These are phyloP conservation scores for Erigeron philadelphicus DNA, from an alignment of 140 eudicot genomes.

Conservation along the genomic window DNA sequence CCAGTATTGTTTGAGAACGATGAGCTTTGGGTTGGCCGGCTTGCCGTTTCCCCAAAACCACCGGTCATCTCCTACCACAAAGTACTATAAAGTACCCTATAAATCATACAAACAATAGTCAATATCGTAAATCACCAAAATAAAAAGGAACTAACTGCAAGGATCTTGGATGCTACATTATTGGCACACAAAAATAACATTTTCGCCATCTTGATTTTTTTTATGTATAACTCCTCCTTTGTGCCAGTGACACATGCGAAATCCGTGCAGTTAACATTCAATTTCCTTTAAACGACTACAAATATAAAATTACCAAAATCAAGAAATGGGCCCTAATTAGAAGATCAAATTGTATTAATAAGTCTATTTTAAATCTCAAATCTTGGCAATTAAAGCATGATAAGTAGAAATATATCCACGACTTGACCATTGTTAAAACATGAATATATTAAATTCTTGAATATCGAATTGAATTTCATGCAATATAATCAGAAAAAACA, in stretches of 20 bases:
- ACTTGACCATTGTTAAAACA: no score
- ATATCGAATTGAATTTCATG: not conserved
- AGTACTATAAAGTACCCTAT: constrained; percentile 29
- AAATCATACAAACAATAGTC: constrained; percentile 20
- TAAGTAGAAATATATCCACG: no score
- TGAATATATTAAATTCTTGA: not conserved
- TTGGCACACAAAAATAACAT: not conserved
- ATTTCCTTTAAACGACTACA: no score
- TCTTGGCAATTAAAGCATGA: no score
- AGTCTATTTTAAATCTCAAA: no score
- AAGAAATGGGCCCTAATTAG: no score
- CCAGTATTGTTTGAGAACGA: constrained; percentile 34
- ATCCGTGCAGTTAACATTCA: no score
- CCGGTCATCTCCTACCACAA: constrained; percentile 39
- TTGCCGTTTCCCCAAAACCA: constrained; percentile 50
- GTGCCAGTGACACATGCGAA: no score
- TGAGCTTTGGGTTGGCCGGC: constrained; percentile 45
- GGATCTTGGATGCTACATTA: not conserved
- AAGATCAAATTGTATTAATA: no score
- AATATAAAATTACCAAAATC: no score
- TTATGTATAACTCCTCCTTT: no score
- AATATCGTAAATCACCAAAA: constrained; percentile 4
- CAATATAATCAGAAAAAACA: not conserved
- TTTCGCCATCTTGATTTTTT: no score
- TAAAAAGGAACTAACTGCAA: not conserved